These are phyloP conservation scores for Globisporangium radiosum DNA, from an alignment of 352 stramenopile genomes.

Conservation along the genomic window DNA sequence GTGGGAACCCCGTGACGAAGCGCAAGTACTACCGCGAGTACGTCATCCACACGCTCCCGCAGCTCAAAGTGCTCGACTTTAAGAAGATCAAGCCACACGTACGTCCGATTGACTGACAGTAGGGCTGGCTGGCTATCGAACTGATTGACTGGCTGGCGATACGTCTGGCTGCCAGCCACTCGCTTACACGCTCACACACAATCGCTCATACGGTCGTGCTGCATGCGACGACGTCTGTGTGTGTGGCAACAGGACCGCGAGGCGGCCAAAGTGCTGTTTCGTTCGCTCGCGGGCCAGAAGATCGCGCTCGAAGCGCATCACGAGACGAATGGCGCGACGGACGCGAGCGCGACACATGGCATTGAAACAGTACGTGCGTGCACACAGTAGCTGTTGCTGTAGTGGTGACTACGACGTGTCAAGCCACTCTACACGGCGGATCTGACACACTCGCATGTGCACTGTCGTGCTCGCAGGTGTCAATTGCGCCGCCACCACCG, in stretches of 20 bases:
- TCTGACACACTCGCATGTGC: too few species aligned
- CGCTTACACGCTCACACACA: too few species aligned
- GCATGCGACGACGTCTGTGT: background rate
- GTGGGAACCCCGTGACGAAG: constrained; percentile 88
- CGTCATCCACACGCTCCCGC: constrained; percentile 86
- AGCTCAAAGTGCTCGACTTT: constrained; percentile 84
- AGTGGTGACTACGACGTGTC: too few species aligned
- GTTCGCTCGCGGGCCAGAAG: constrained; percentile 63
- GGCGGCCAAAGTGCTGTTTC: constrained; percentile 63
- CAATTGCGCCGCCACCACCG: constrained; percentile 18
- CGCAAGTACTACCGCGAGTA: constrained; percentile 91
- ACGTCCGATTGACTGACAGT: constrained; percentile 9
- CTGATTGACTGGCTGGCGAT: background rate
- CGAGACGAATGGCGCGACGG: constrained; percentile 17
- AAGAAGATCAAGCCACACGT: constrained; percentile 74
- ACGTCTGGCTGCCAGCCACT: too few species aligned
- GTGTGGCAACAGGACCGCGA: constrained; percentile 57
- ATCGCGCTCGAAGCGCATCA: constrained; percentile 47
- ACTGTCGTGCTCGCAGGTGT: constrained; percentile 12
- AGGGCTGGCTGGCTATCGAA: too few species aligned
- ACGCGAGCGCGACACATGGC: constrained; percentile 28
- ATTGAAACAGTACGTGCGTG: constrained; percentile 25
- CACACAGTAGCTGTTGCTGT: constrained; percentile 5
- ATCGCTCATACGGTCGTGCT: too few species aligned
- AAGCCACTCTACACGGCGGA: too few species aligned